A percentile compares a stretch with the other conserved stretches of the same genome.
Conservation (phyloP, 2,329 filamentous ascomycete genomes). For the Periconia digitata region DNA sequence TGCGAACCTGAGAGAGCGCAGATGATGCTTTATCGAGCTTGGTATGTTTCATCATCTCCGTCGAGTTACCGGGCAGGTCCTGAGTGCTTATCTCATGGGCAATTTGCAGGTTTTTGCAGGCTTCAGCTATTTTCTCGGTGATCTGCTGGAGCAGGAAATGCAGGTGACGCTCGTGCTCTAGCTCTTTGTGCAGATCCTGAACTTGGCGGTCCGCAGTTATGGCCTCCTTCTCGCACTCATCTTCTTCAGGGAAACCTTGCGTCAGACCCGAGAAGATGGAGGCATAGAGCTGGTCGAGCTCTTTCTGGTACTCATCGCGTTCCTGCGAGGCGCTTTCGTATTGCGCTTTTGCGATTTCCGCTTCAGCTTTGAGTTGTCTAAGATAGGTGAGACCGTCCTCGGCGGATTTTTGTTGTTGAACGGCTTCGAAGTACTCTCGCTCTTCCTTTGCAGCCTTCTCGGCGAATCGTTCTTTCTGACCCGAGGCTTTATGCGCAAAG, state of each 20-base stretch:
- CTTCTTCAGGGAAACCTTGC: conserved; percentile 36
- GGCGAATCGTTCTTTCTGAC: conserved; percentile 27
- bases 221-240: conserved; percentile 27
- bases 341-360: conserved; percentile 18
- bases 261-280: conserved; percentile 36
- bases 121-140: conserved; percentile 21
- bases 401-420: conserved; percentile 33
- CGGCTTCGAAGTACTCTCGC: conserved; percentile 37
- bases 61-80: conserved; percentile 55
- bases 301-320: conserved; percentile 23
- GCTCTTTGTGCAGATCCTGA: conserved; percentile 13
- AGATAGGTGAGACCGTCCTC: conserved; percentile 33
- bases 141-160: conserved; percentile 29
- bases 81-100: conserved; percentile 31
- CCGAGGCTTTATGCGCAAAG: conserved; percentile 35
- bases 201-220: conserved; percentile 14
- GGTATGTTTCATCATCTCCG: conserved; percentile 58
- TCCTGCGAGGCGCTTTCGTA: conserved; percentile 18
- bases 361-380: conserved; percentile 26
- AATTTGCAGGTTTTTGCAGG: conserved; percentile 19
- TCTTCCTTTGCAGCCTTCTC: conserved; percentile 40
- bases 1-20: conserved; percentile 44
- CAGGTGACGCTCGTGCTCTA: conserved; percentile 29
- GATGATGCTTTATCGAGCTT: conserved; percentile 53
- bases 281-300: conserved; percentile 33